phyloP scores from a whole-genome alignment of 116 monocot genomes.

The Phalaenopsis hybrid region DNA sequence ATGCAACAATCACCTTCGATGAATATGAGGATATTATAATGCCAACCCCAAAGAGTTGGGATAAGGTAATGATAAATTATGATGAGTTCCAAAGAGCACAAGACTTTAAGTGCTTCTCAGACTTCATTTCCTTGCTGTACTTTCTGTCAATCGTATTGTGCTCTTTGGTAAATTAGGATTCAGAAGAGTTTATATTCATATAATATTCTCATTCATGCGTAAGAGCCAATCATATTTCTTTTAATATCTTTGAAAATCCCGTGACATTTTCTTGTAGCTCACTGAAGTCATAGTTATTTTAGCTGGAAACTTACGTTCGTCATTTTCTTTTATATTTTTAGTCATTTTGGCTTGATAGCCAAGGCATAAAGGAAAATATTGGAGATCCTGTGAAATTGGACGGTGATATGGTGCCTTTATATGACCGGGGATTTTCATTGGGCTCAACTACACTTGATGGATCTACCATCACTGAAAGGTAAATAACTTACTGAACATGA shows the following conservation, averaged over 20 bases:
- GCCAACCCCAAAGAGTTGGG: no score
- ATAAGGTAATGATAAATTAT: no score
- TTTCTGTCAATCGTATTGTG: no score
- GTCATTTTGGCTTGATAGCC: constrained; percentile 90
- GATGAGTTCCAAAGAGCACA: no score
- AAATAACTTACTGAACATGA: constrained; percentile 3
- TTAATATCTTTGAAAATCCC: background rate
- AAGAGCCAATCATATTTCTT: background rate
- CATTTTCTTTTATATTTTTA: constrained; percentile 19
- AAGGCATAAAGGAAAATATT: constrained; percentile 43
- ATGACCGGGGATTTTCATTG: constrained; percentile 80
- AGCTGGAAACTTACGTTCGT: constrained; percentile 4
- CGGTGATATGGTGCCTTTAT: constrained; percentile 54
- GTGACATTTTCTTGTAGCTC: background rate
- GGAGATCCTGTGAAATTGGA: constrained; percentile 18
- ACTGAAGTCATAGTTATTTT: background rate
- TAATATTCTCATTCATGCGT: background rate
- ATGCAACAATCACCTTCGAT: no score
- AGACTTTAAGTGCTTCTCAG: no score
- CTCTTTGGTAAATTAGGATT: no score
- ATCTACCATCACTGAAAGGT: constrained; percentile 55
- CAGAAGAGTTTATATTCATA: no score
- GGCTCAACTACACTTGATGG: constrained; percentile 56
- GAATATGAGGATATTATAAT: no score
- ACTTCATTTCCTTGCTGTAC: no score